Evolutionary conservation across 176 grass and related monocot species (phyloP).

Genomic region (Musa itinerans): DNA sequence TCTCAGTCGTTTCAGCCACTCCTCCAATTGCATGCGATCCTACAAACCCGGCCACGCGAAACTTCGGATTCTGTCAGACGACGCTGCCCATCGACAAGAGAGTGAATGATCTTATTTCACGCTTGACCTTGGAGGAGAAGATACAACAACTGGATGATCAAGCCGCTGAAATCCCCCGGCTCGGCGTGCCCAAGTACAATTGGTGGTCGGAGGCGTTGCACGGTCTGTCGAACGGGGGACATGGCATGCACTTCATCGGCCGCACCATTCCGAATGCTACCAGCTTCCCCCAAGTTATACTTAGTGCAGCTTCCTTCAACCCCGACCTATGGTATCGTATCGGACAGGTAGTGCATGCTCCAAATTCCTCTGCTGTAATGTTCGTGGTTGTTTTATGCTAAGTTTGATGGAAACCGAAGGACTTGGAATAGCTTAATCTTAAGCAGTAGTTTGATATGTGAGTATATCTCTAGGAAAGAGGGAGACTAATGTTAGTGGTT

Average conservation of each 20-base stretch:
- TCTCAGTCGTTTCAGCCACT: slow-evolving; percentile 14
- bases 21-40: slow-evolving; percentile 71
- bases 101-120: slow-evolving; percentile 49
- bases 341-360: slow-evolving; percentile 44
- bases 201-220: slow-evolving; percentile 98
- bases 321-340: slow-evolving; percentile 80
- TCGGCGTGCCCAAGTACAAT: slow-evolving; percentile 80
- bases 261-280: slow-evolving; percentile 52
- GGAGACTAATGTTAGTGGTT: slow-evolving; percentile 42
- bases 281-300: slow-evolving; percentile 95
- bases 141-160: slow-evolving; percentile 69
- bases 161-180: slow-evolving; percentile 41
- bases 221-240: slow-evolving; percentile 55
- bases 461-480: no score
- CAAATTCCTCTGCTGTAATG: no score
- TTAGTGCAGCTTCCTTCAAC: slow-evolving; percentile 79
- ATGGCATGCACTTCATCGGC: slow-evolving; percentile 49
- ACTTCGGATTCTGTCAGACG: slow-evolving; percentile 48
- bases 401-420: no score
- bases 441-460: no score
- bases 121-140: slow-evolving; percentile 70
- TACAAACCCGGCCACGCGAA: slow-evolving; percentile 20
- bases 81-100: slow-evolving; percentile 39
- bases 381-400: no score
- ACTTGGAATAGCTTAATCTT: background rate